phyloP scores from a whole-genome alignment of 805 yeast species.

The Kazachstania kunashirensis region DNA sequence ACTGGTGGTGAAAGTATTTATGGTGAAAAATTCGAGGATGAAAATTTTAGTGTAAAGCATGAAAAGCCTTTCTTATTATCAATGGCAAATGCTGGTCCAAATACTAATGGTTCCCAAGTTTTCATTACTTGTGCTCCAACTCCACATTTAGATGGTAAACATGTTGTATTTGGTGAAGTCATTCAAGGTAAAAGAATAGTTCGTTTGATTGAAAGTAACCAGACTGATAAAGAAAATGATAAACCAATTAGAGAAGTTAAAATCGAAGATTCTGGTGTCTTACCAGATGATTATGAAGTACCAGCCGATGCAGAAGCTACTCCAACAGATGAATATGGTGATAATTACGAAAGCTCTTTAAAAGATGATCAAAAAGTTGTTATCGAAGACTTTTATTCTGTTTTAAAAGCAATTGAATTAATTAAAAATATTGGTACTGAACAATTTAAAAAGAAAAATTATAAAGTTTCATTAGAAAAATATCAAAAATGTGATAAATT shows the following conservation, averaged over 20 bases:
- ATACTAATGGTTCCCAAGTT: conserved; percentile 93
- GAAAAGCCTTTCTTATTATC: conserved; percentile 80
- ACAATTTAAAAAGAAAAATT: conserved; percentile 57
- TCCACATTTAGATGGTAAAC: conserved; percentile 92
- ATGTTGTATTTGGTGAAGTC: conserved; percentile 91
- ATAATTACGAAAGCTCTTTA: conserved; percentile 63
- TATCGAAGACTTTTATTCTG: conserved; percentile 49
- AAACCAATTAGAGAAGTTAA: conserved; percentile 62
- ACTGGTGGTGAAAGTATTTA: conserved; percentile 79
- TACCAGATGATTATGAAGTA: conserved; percentile 48
- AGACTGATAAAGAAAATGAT: conserved; percentile 53
- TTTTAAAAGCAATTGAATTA: conserved; percentile 50
- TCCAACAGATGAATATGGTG: conserved; percentile 75
- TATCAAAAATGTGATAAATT: conserved; percentile 65
- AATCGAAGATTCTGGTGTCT: conserved; percentile 70
- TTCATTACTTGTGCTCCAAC: conserved; percentile 88
- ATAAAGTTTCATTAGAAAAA: conserved; percentile 49
- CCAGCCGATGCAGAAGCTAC: conserved; percentile 36
- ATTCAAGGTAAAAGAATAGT: conserved; percentile 73
- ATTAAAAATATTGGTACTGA: conserved; percentile 74
- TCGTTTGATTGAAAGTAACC: conserved; percentile 62
- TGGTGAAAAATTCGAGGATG: conserved; percentile 85
- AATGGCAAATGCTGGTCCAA: conserved; percentile 96
- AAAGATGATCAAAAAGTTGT: conserved; percentile 66
- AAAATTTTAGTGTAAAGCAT: conserved; percentile 67